These are phyloP conservation scores for Polytrichum formosum DNA, from an alignment of 225 moss, liverwort and hornwort genomes.

Conservation along the genomic window DNA sequence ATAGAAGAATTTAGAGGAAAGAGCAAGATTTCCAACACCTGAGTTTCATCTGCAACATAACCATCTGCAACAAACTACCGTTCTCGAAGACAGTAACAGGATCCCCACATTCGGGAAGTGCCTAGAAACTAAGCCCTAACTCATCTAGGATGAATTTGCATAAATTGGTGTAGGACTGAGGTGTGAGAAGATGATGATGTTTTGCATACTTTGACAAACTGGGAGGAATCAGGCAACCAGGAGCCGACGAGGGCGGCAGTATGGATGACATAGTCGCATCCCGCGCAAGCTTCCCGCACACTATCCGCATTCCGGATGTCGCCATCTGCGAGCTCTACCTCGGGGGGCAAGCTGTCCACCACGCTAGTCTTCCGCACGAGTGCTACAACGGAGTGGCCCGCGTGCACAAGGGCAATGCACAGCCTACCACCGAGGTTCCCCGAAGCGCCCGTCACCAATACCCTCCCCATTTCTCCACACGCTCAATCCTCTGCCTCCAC, in stretches of 20 bases:
- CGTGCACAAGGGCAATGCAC: slow-evolving; percentile 51
- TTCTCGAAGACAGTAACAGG: too few relatives aligned
- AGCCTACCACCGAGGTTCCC: slow-evolving; percentile 69
- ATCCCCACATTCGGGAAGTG: too few relatives aligned
- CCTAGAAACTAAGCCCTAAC: too few relatives aligned
- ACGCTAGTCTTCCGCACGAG: slow-evolving; percentile 65
- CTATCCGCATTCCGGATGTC: slow-evolving; percentile 55
- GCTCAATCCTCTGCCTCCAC: too few relatives aligned
- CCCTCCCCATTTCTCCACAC: slow-evolving; percentile 22
- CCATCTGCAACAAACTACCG: slow-evolving; percentile 31
- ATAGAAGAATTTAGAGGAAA: not conserved
- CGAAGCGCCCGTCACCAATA: slow-evolving; percentile 44
- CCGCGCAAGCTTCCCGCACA: slow-evolving; percentile 46
- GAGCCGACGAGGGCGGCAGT: slow-evolving; percentile 61
- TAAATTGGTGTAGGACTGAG: too few relatives aligned
- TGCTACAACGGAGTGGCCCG: slow-evolving; percentile 58
- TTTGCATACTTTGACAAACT: slow-evolving; percentile 39
- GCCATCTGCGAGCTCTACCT: slow-evolving; percentile 69
- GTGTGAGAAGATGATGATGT: too few relatives aligned
- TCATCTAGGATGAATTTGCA: too few relatives aligned
- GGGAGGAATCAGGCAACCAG: slow-evolving; percentile 69
- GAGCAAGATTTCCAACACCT: slow-evolving; percentile 31
- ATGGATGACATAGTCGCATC: slow-evolving; percentile 69
- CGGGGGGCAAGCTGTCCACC: slow-evolving; percentile 41
- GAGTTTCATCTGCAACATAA: slow-evolving; percentile 63